Conservation (phyloP, 75 land plant genomes). For the Chamaecyparis obtusa region DNA sequence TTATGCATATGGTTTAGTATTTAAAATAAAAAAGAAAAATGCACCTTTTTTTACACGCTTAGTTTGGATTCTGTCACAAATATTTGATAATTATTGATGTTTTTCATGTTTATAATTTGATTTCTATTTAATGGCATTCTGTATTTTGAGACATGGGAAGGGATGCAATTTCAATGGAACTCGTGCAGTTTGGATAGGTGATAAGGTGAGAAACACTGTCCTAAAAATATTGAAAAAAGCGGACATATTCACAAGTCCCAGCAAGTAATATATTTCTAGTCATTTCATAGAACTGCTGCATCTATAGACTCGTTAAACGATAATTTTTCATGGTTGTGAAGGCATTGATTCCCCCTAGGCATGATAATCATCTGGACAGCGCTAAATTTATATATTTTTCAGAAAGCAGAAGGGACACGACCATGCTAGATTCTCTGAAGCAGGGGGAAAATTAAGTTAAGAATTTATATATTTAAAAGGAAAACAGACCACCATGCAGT, state of each 20-base stretch:
- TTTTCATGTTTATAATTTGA: not conserved
- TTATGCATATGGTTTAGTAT: not conserved
- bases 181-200: not conserved
- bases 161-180: not conserved
- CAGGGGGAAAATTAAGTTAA: no score
- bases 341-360: not conserved
- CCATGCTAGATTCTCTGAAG: no score
- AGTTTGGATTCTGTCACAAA: not conserved
- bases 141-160: not conserved
- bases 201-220: not conserved
- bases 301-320: not conserved
- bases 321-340: not conserved
- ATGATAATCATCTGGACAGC: not conserved
- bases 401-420: not conserved
- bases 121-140: not conserved
- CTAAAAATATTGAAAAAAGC: not conserved
- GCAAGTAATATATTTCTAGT: not conserved
- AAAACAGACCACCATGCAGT: not conserved
- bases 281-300: not conserved
- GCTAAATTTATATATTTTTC: not conserved
- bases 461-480: not conserved
- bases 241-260: not conserved
- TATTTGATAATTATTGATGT: not conserved
- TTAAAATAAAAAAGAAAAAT: not conserved
- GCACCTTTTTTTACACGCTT: not conserved